A percentile compares a stretch with the other conserved stretches of the same genome.
These are phyloP conservation scores for Talaromyces adpressus DNA, from an alignment of 495 filamentous ascomycete species.

Conservation along the genomic window DNA sequence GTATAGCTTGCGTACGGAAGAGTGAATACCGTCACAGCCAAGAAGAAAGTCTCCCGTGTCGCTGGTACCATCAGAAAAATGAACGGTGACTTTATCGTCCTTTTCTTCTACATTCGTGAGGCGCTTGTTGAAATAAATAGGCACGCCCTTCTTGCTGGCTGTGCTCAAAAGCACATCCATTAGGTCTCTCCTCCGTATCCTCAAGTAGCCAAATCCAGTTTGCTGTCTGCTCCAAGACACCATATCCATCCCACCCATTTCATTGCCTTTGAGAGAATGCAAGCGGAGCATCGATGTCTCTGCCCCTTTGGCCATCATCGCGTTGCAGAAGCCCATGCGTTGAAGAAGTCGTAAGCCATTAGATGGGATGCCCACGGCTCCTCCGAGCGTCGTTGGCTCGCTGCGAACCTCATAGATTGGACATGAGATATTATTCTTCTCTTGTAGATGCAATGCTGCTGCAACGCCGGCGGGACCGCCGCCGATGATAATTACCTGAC, in stretches of 20 bases:
- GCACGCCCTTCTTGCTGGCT: not conserved
- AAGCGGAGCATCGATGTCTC: conserved; percentile 18
- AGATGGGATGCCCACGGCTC: not conserved
- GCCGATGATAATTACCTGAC: too few species aligned
- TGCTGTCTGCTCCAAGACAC: conserved; percentile 14
- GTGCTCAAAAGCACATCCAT: conserved; percentile 21
- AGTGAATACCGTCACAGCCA: too few species aligned
- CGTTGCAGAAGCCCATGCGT: too few species aligned
- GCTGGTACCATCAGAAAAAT: too few species aligned
- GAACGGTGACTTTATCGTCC: too few species aligned
- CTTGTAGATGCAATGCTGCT: conserved; percentile 22
- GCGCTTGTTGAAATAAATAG: too few species aligned
- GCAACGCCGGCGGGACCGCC: conserved; percentile 14
- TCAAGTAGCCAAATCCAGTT: conserved; percentile 28
- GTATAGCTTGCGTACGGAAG: too few species aligned
- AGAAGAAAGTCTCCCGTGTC: too few species aligned
- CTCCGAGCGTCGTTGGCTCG: conserved; percentile 32
- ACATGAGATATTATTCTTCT: conserved; percentile 19
- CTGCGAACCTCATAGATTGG: conserved; percentile 25
- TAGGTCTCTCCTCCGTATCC: conserved; percentile 24
- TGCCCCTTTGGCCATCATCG: not conserved
- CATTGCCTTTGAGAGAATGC: conserved; percentile 22
- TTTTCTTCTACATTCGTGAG: too few species aligned
- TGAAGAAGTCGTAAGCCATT: too few species aligned
- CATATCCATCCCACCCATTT: conserved; percentile 17